Evolutionary conservation across 2,329 filamentous ascomycete genomes (phyloP), one percentile per base, ranked within the genome.

Genomic region (Malbranchea cinnamomea): DNA sequence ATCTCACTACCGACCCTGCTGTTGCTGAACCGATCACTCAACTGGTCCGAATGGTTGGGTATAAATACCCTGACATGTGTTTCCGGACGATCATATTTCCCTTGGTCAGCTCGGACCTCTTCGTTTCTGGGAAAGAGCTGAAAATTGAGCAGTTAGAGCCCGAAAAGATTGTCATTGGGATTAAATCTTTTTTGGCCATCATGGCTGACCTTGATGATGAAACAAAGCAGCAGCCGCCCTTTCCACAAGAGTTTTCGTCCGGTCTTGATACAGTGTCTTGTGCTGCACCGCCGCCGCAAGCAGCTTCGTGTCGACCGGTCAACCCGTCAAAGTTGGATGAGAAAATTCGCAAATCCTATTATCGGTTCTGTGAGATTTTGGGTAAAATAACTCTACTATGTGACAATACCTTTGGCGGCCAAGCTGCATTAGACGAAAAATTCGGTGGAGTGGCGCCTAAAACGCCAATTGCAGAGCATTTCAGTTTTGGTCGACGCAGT

Each of bases 311-410:
- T 13, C 59, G 59, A 30, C 71, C 71, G 12, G 68, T 75, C 14
- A 70, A 71, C 42, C 67, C 64, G 4, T 55, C 61, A 5, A 64
- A 62, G 12, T 65, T 95, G 30, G 75, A 71, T 29, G 83, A 92
- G 21, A 72, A 74, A 13, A 75, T 82, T 1, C 78, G 76, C 45
- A 81, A 89, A 24, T 89, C 83, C 48, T 94, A 95, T 52, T 65
- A 76, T 31, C 78, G 78, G 30, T 98, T 98, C 44, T 95, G 87
- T 49, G 83, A 93, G 50, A 87, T 98, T 14, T 61, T 98, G 5
- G 89, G 87, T 15, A 91, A 93, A 50, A 91, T 98, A 33, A 93
- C 85, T 2, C 79, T 95, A 25, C 77, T 95, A 19, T 98, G 89
- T 54, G 89, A 98, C 52, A 89, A 93, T 44, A 80, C 87, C 0